Base-by-base conservation (phyloP, 129 eudicot genomes). In the Tagetes erecta region DNA sequence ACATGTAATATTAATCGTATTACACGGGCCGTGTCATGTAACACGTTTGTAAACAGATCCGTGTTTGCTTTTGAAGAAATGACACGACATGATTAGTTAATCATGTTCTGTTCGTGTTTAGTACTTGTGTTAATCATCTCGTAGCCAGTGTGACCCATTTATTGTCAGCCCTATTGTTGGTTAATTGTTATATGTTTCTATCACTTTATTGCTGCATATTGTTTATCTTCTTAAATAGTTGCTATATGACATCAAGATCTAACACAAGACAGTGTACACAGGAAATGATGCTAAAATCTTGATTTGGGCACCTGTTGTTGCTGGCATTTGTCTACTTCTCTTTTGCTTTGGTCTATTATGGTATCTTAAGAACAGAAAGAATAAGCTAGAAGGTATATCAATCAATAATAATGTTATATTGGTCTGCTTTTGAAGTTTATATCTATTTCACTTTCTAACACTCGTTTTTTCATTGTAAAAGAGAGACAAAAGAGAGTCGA, bases 381-480 rank as follows among this genome's bases (percentile, higher is more conserved):
- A 27, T 45, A 77, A 65, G 77, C 75, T 6, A 77, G 75, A 68
- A 80, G 80, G 85, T 80, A 80, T 42, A 47, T 1, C 8, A 33
- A 2, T 30, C 37, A 6, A 57, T 34, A 37, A 35, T 20, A 4
- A 30, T 3, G 2, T 11, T 52, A 31, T 66, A 41, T 10, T 13
- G 46, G 31, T 30, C 38, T 75, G 70, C 40, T 38, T 44, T 51
- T 4, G 5, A 60, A 41, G 6, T 58, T 42, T 63, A 71, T 80
- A n/a, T 39, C 62, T 20, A 69, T 38, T 51, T 57, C 5, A 58
- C 38, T 5, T 55, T 51, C 50, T 69, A 77, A 20, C 27, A 53
- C 1, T 40, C 40, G 5, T 66, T 65, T 55, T 34, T 4, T 46
- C 2, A 50, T 5, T 33, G 59, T 45, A 72, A 30, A 72, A 60